Evolutionary conservation across 2,329 filamentous ascomycete genomes (phyloP), one percentile per base, ranked within the genome.

Genomic region (Monosporascus ibericus): DNA sequence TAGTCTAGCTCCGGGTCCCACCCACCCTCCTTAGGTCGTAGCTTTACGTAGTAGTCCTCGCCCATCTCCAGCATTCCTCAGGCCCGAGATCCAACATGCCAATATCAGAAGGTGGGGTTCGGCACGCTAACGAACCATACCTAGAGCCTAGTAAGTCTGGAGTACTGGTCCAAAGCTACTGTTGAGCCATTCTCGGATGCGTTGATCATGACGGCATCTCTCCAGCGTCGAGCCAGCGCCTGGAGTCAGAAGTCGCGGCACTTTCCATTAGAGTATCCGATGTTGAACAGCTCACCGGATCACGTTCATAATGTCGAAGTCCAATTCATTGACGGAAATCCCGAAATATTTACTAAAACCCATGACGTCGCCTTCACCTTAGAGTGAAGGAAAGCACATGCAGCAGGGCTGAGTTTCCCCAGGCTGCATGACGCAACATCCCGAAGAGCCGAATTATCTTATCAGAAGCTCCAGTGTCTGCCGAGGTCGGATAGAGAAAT

Each of bases 51-150:
- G 30, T 14, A 34, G 30, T 14, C 9, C 27, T 14, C 5, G 15
- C n/a, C 22, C 42, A n/a, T 8, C 24, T 18, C 42, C 24, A 46
- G 42, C 42, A 25, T 46, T 46, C 42, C 42, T 24, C 42, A 46
- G 42, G 42, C 20, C 42, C 42, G 42, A 25, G 24, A 27, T 24
- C 42, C 20, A 27, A 17, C 42, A 14, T 49, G 37, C 52, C 42
- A 53, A 49, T 51, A 14, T 34, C 42, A 6, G 47, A 49, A 50
- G 6, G 37, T 51, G 51, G 48, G 54, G 49, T 51, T 56, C 56
- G 58, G 46, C 58, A 55, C 57, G 51, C 52, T 55, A 59, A 53
- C 54, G 57, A 59, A 56, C 55, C 51, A 50, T 55, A 52, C 49
- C 4, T 25, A 6, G 5, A 9, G 11, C 27, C 27, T 11, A 34